Conservation (phyloP, 2,329 filamentous ascomycete species). For the Aureobasidium sp. region DNA sequence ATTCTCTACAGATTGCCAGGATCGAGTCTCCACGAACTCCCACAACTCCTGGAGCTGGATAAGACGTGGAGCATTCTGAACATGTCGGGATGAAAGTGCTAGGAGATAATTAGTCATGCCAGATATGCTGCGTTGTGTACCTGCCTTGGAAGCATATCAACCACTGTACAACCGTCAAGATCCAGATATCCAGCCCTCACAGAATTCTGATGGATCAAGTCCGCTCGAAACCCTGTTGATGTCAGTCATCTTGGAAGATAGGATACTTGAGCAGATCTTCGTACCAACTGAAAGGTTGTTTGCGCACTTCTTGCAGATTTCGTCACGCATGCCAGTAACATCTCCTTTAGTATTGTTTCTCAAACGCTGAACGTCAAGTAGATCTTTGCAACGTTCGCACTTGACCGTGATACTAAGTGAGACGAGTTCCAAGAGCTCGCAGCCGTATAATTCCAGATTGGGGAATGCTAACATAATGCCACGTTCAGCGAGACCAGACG, state of each 20-base stretch:
- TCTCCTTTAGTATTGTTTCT: slow-evolving; percentile 46
- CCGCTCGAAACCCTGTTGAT: slow-evolving; percentile 44
- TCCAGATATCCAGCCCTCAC: slow-evolving; percentile 74
- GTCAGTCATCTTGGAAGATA: slow-evolving; percentile 7
- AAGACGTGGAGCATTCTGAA: slow-evolving; percentile 63
- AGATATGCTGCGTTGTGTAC: background rate
- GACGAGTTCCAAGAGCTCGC: slow-evolving; percentile 66
- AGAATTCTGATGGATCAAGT: slow-evolving; percentile 66
- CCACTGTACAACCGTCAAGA: slow-evolving; percentile 63
- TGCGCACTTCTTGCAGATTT: slow-evolving; percentile 51
- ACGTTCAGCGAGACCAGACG: slow-evolving; percentile 47
- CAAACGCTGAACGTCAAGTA: slow-evolving; percentile 61
- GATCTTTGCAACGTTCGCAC: slow-evolving; percentile 70
- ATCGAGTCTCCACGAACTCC: slow-evolving; percentile 67
- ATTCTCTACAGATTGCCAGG: slow-evolving; percentile 70
- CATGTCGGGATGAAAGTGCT: slow-evolving; percentile 77
- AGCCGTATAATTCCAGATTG: slow-evolving; percentile 65
- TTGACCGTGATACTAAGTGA: slow-evolving; percentile 65
- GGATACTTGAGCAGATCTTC: background rate
- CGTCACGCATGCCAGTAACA: slow-evolving; percentile 34
- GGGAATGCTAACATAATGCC: slow-evolving; percentile 77
- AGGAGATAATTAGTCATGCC: background rate
- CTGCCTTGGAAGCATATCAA: slow-evolving; percentile 67
- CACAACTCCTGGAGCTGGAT: slow-evolving; percentile 56
- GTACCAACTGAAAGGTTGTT: slow-evolving; percentile 41